phyloP scores from a whole-genome alignment of 2,329 filamentous ascomycete genomes.

The Diaporthe nobilis region DNA sequence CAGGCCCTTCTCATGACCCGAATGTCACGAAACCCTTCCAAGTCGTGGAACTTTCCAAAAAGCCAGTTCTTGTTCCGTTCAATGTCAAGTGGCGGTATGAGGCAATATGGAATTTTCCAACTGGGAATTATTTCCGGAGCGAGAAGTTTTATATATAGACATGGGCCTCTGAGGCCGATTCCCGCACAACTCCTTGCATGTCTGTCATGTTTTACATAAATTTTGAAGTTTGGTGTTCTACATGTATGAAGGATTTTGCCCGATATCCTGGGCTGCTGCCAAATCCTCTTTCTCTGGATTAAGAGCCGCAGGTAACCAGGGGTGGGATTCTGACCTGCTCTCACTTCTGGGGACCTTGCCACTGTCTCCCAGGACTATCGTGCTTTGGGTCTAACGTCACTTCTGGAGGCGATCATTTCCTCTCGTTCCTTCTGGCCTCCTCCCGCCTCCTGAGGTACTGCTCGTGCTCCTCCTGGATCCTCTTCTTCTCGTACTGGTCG shows the following conservation, averaged over 20 bases:
- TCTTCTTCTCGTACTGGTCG: conserved; percentile 28
- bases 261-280: not conserved
- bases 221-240: conserved; percentile 20
- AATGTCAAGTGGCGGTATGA: too few species aligned
- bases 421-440: conserved; percentile 28
- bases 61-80: too few species aligned
- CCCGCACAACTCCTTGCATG: not conserved
- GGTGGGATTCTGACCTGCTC: not conserved
- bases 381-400: not conserved
- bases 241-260: not conserved
- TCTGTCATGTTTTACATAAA: conserved; percentile 5
- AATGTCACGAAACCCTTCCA: too few species aligned
- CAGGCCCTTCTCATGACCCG: too few species aligned
- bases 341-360: not conserved
- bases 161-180: not conserved
- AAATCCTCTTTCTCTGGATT: not conserved
- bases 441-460: conserved; percentile 34
- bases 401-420: not conserved
- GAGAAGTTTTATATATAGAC: too few species aligned
- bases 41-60: too few species aligned
- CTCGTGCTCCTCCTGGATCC: conserved; percentile 37
- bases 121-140: too few species aligned
- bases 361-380: not conserved
- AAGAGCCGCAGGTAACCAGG: not conserved
- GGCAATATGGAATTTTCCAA: too few species aligned